Conservation (phyloP, 495 filamentous ascomycete species). For the Barbatosphaeria neglecta region DNA sequence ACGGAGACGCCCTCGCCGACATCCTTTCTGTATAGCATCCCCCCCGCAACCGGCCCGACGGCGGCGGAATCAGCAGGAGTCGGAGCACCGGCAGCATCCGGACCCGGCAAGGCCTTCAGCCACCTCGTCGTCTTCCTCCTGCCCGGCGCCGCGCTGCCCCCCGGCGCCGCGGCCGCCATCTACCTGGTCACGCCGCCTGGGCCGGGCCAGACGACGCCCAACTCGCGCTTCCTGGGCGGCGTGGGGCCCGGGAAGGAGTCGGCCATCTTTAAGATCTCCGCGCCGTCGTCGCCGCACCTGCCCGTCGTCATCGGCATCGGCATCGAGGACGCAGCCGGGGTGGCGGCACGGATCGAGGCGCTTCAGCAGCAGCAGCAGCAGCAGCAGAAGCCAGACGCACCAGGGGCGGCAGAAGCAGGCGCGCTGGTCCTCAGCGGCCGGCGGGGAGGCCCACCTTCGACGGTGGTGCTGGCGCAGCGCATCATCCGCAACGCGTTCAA, state of each 20-base stretch:
- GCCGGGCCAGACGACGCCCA: constrained; percentile 15
- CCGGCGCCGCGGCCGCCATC: constrained; percentile 71
- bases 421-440: not conserved
- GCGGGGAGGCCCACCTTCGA: constrained; percentile 28
- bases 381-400: constrained; percentile 14
- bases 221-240: constrained; percentile 76
- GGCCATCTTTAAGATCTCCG: constrained; percentile 65
- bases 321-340: constrained; percentile 60
- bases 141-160: constrained; percentile 62
- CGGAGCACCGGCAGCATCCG: no score
- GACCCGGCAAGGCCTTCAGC: constrained; percentile 42
- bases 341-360: constrained; percentile 55
- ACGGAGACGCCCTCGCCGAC: constrained; percentile 24
- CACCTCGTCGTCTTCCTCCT: constrained; percentile 87
- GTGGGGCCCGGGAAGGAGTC: constrained; percentile 81
- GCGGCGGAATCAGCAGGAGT: no score
- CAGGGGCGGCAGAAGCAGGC: not conserved
- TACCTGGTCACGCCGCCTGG: constrained; percentile 51
- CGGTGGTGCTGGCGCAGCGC: constrained; percentile 71
- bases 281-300: constrained; percentile 6
- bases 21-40: constrained; percentile 34
- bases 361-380: constrained; percentile 32
- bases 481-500: constrained; percentile 98
- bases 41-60: no score
- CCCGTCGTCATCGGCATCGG: constrained; percentile 64